Base-by-base conservation (phyloP, 768 basidiomycete species). In the Leccinellum albellum region DNA sequence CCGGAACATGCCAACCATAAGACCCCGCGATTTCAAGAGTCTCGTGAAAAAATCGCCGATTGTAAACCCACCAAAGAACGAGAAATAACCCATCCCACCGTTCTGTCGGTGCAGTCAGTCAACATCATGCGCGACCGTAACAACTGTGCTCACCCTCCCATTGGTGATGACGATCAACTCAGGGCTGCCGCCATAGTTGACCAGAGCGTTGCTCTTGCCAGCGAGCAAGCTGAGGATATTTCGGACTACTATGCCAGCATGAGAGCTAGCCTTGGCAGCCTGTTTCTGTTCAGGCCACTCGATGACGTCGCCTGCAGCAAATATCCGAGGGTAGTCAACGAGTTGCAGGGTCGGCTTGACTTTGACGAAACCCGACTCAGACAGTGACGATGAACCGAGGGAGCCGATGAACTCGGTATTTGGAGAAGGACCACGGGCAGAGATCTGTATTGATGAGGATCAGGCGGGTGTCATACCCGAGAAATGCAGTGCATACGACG, bases 211-310 rank as follows among this genome's bases (percentile, higher is more conserved):
- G 21, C 64, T 33, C 57, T 55, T 67, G 51, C 77, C 79, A 13
- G 64, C 65, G 31, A 86, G 69, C 51, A 80, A 64, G 29, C 70
- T 67, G 0, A 82, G 31, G 15, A 86, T 67, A 56, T 89, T 89
- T 28, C 74, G 69, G 3, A 72, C 74, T 35, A 83, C 73, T 37
- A 87, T 57, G 0, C 17, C 51, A 24, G 62, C 77, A 58, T 89
- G 88, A 6, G 62, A 63, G 2, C 48, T 23, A 1, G 73, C 74
- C 66, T 88, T 87, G 15, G 70, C 75, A 0, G 70, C 71, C 48
- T 81, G 85, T 62, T 87, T 88, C 68, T 87, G 82, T 67, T 88
- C 88, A 1, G 70, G 55, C 75, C 80, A 83, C 37, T 85, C 82
- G 58, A 84, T 79, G 56, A 85, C 76, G 63, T 90, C 88, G 2